Evolutionary conservation across 108 stramenopile species (phyloP), one percentile per base, ranked within the genome.

Genomic region (Aurantiochytrium sp.): DNA sequence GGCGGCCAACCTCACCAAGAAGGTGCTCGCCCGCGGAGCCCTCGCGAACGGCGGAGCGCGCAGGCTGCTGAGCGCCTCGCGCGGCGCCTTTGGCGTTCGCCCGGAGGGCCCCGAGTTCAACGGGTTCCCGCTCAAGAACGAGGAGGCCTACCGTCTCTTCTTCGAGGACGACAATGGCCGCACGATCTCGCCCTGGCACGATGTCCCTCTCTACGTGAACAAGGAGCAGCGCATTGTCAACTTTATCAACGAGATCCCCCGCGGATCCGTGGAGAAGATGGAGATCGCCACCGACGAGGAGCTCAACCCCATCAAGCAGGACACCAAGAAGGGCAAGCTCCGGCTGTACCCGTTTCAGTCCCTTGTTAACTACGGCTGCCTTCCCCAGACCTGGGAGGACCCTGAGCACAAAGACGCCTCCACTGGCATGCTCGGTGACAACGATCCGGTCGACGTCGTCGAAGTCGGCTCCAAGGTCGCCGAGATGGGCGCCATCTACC

Each of bases 321-420:
- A 99, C 92, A 93, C 97, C 59, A 99, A 99, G 94, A 99, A 99
- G 93, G 99, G 99, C 89, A 96, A 96, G 90, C 97, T 98, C 69
- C 95, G 98, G 53, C 96, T 96, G 91, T 98, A 98, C 94, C 96
- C 43, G 53, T 87, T 87, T 4, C 55, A 58, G 60, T 29, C 58
- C 72, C 98, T 99, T 94, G 98, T 98, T 97, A 99, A 99, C 95
- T 99, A 99, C 87, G 99, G 99, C 45, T 97, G 97, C 93, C 94
- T 98, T 94, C 95, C 98, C 88, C 96, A 95, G 64, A 99, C 98
- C 47, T 99, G 98, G 98, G 98, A 99, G 93, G 93, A 95, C 91
- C 95, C 95, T 19, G 91, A 87, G 76, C 87, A 91, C 43, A 44
- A 93, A 88, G 94, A 98, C 90, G 97, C 98, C 90, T 97, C 97